These are phyloP conservation scores for Hypoxylon sp. DNA, from an alignment of 2,329 filamentous ascomycete genomes.

Conservation along the genomic window DNA sequence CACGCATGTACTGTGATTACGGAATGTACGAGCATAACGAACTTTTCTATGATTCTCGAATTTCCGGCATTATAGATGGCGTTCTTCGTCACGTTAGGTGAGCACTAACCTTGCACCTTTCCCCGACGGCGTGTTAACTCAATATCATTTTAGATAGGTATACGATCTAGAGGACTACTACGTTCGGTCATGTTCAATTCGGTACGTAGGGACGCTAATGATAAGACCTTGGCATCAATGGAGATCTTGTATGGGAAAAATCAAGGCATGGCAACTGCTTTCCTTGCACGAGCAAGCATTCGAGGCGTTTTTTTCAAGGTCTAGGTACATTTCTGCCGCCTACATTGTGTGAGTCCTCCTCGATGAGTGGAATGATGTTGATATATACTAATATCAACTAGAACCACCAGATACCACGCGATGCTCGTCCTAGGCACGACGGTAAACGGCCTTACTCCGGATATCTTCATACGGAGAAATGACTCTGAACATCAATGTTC, in stretches of 20 bases:
- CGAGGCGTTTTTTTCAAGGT: conserved; percentile 37
- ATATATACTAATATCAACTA: conserved; percentile 23
- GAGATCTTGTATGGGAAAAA: conserved; percentile 33
- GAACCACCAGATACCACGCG: conserved; percentile 38
- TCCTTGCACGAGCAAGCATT: conserved; percentile 39
- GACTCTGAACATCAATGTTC: conserved; percentile 15
- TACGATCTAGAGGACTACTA: conserved; percentile 47
- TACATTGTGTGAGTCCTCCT: conserved; percentile 24
- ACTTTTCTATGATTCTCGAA: conserved; percentile 38
- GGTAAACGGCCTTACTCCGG: conserved; percentile 50
- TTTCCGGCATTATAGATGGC: conserved; percentile 45
- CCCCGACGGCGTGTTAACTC: neutral
- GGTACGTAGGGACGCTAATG: conserved; percentile 43
- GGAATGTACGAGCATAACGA: conserved; percentile 41
- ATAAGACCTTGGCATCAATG: conserved; percentile 41
- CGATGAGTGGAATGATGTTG: neutral
- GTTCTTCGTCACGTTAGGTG: conserved; percentile 45
- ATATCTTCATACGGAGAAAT: conserved; percentile 16
- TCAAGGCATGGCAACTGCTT: conserved; percentile 31
- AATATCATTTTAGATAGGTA: conserved; percentile 28
- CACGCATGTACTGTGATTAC: conserved; percentile 34
- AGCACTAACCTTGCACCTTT: neutral
- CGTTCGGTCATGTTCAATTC: conserved; percentile 44
- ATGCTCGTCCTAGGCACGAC: conserved; percentile 54
- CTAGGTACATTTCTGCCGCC: conserved; percentile 24